Evolutionary conservation across 805 yeast genomes (phyloP).

Genomic region (Metschnikowia arizonensis): DNA sequence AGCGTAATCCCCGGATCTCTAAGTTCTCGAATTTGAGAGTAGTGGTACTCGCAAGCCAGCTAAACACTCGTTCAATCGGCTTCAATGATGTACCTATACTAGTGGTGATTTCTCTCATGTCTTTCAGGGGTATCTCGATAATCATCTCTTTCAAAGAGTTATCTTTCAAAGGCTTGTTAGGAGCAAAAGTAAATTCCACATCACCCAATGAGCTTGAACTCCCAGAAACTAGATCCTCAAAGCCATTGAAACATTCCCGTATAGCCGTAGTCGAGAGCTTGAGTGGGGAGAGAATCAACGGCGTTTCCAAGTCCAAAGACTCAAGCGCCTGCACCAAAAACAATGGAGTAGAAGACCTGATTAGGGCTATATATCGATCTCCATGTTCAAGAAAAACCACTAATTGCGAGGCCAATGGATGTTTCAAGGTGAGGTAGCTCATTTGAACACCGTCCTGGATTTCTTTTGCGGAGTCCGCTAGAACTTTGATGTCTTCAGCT

Average conservation of each 20-base stretch:
- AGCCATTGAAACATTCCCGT: constrained; percentile 2
- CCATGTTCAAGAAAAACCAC: constrained; percentile 8
- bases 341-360: constrained; percentile 7
- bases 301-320: constrained; percentile 9
- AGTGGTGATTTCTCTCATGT: constrained; percentile 4
- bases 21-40: constrained; percentile 12
- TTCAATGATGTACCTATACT: neutral
- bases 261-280: constrained; percentile 4
- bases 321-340: constrained; percentile 13
- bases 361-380: constrained; percentile 3
- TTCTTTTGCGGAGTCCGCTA: neutral
- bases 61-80: constrained; percentile 8
- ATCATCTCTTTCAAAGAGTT: constrained; percentile 11
- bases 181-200: constrained; percentile 10
- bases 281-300: constrained; percentile 8
- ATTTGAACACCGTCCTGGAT: neutral
- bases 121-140: constrained; percentile 9
- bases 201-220: constrained; percentile 8
- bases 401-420: constrained; percentile 6
- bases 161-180: constrained; percentile 7
- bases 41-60: constrained; percentile 13
- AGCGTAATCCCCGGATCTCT: constrained; percentile 3
- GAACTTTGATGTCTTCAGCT: constrained; percentile 10
- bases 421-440: constrained; percentile 6
- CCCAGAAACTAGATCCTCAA: neutral